These are phyloP conservation scores for Isatis lusitanica DNA, from an alignment of 441 rosid species.

Conservation along the genomic window DNA sequence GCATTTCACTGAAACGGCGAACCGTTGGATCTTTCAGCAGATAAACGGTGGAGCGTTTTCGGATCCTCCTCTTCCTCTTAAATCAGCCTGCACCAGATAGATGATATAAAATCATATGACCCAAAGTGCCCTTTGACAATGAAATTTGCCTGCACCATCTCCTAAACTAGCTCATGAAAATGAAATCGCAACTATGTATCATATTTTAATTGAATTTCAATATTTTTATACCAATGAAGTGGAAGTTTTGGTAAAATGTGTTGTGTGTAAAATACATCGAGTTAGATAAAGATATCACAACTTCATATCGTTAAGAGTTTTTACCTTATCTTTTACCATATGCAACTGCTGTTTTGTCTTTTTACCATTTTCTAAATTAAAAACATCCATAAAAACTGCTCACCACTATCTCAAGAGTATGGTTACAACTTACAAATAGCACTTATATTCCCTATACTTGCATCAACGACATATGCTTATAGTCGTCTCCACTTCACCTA, in stretches of 20 bases:
- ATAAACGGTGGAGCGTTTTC: constrained; percentile 46
- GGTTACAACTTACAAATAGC: background rate
- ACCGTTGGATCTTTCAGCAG: constrained; percentile 51
- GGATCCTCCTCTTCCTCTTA: constrained; percentile 39
- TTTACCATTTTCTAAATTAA: background rate
- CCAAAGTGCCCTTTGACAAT: background rate
- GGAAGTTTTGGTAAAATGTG: background rate
- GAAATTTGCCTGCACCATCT: background rate
- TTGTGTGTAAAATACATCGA: background rate
- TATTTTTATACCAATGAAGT: background rate
- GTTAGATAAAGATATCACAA: background rate
- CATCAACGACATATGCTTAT: background rate
- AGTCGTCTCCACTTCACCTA: constrained; percentile 27
- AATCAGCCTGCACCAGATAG: constrained; percentile 33
- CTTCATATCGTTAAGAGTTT: background rate
- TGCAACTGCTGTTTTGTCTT: background rate
- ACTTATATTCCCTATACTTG: background rate
- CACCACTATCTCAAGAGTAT: background rate
- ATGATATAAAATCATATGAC: constrained; percentile 5
- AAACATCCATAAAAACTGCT: too few relatives aligned
- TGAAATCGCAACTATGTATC: constrained; percentile 9
- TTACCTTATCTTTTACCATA: too few relatives aligned
- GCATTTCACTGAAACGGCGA: constrained; percentile 66
- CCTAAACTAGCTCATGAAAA: constrained; percentile 18
- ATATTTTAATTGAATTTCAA: background rate